Evolutionary conservation across 257 asterid species (phyloP).

Genomic region (Lycium barbarum): DNA sequence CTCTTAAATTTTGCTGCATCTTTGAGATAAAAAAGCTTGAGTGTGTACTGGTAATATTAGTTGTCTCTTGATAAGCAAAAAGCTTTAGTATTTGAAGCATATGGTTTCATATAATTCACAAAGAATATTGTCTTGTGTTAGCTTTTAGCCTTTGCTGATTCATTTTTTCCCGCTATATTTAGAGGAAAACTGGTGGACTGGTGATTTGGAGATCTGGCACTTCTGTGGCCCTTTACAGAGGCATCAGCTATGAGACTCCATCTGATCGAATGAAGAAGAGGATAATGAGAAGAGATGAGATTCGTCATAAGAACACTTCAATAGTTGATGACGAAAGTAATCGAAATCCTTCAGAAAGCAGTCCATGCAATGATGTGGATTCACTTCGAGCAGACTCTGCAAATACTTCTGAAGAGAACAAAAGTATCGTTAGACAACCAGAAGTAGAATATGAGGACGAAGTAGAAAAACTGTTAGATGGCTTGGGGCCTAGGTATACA

Average conservation of each 20-base stretch:
- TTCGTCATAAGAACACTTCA: slow-evolving; percentile 40
- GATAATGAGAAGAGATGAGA: slow-evolving; percentile 47
- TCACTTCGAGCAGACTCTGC: slow-evolving; percentile 42
- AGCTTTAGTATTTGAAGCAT: not conserved
- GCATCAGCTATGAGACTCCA: slow-evolving; percentile 67
- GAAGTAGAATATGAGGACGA: slow-evolving; percentile 83
- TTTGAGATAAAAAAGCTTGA: not conserved
- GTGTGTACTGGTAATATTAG: not conserved
- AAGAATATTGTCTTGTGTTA: not conserved
- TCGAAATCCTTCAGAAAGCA: slow-evolving; percentile 40
- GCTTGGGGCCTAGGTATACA: slow-evolving; percentile 83
- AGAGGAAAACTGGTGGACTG: slow-evolving; percentile 98
- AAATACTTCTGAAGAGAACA: slow-evolving; percentile 36
- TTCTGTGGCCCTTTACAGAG: slow-evolving; percentile 85
- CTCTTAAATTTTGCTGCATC: slow-evolving; percentile 3
- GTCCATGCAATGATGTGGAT: slow-evolving; percentile 34
- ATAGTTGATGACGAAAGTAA: slow-evolving; percentile 36
- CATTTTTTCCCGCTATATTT: slow-evolving; percentile 38
- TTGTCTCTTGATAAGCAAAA: not conserved
- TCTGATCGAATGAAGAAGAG: slow-evolving; percentile 47
- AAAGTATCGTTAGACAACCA: slow-evolving; percentile 44
- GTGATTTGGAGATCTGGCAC: slow-evolving; percentile 98
- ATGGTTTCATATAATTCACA: slow-evolving; percentile 6
- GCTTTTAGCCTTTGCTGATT: slow-evolving; percentile 30
- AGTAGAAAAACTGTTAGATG: slow-evolving; percentile 66